Evolutionary conservation across 2,329 filamentous ascomycete species (phyloP).

Genomic region (Sporothrix luriei): DNA sequence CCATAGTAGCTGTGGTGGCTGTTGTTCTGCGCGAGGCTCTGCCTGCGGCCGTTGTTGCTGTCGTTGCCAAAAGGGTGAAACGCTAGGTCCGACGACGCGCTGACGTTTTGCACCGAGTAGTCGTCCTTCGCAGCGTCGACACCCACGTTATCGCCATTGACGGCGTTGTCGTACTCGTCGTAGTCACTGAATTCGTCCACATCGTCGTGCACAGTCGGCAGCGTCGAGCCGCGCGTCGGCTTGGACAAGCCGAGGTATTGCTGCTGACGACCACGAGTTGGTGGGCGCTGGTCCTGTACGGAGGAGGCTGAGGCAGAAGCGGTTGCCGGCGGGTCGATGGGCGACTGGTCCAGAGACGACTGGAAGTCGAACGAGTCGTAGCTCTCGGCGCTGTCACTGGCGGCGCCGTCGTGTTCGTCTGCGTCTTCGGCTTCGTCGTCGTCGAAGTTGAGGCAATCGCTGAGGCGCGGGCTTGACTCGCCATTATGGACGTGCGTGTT

Average conservation of each 20-base stretch:
- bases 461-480: constrained; percentile 39
- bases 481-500: neutral
- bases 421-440: constrained; percentile 22
- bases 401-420: neutral
- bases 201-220: constrained; percentile 24
- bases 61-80: constrained; percentile 10
- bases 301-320: neutral
- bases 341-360: constrained; percentile 34
- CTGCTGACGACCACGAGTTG: neutral
- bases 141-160: neutral
- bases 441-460: constrained; percentile 40
- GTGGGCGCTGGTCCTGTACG: neutral
- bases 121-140: neutral
- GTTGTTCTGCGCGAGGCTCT: neutral
- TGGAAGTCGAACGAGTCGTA: constrained; percentile 32
- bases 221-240: neutral
- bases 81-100: neutral
- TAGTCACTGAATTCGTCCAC: neutral
- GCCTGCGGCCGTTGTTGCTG: neutral
- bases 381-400: constrained; percentile 33
- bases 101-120: constrained; percentile 20
- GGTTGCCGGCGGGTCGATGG: neutral
- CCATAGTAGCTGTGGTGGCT: constrained; percentile 3
- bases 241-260: constrained; percentile 13
- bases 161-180: neutral